Evolutionary conservation across 352 stramenopile genomes (phyloP).

Genomic region (Pythium sp.): DNA sequence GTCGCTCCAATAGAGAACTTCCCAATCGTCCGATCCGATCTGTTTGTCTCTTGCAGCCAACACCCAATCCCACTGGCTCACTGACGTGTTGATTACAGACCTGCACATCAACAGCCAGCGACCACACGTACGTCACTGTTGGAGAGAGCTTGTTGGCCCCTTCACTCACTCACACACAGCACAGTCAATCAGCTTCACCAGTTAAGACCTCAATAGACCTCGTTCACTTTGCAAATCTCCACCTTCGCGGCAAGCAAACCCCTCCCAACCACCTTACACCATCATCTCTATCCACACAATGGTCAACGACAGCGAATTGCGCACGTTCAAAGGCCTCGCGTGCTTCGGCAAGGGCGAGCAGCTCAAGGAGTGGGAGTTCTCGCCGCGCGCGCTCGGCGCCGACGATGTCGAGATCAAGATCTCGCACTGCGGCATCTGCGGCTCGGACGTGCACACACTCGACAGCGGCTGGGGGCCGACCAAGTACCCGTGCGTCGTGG

Average conservation of each 20-base stretch:
- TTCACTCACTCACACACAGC: neutral
- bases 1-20: neutral
- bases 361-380: slow-evolving; percentile 37
- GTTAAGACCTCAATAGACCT: neutral
- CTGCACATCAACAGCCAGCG: neutral
- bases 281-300: neutral
- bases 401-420: slow-evolving; percentile 64
- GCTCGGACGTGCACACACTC: slow-evolving; percentile 50
- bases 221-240: neutral
- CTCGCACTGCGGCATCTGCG: slow-evolving; percentile 61
- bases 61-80: neutral
- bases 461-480: slow-evolving; percentile 46
- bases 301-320: slow-evolving; percentile 8
- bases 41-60: neutral
- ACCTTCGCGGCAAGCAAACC: neutral
- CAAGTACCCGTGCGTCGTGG: slow-evolving; percentile 41
- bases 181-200: neutral
- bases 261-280: no score
- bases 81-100: neutral
- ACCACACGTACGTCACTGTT: neutral
- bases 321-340: slow-evolving; percentile 40
- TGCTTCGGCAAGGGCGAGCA: slow-evolving; percentile 29
- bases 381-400: slow-evolving; percentile 35
- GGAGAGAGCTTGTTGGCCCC: neutral
- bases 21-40: neutral